Conservation (phyloP, 495 filamentous ascomycete genomes). For the Jackrogersella minutella region DNA sequence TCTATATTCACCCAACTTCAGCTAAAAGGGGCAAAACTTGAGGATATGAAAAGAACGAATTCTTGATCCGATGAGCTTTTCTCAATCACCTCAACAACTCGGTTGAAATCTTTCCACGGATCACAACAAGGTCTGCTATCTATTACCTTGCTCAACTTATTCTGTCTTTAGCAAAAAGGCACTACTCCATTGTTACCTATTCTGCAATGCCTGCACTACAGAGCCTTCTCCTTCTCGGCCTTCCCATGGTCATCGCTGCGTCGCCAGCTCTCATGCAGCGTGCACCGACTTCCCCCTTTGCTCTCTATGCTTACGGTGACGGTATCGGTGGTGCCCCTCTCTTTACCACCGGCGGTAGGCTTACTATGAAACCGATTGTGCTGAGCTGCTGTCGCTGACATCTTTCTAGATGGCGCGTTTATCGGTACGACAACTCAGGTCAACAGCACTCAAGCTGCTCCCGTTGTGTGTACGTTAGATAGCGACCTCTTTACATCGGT, state of each 20-base stretch:
- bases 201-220: slow-evolving; percentile 15
- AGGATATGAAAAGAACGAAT: slow-evolving; percentile 23
- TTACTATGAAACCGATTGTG: not conserved
- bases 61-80: slow-evolving; percentile 8
- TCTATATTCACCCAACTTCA: not conserved
- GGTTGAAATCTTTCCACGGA: slow-evolving; percentile 1
- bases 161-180: not conserved
- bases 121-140: not conserved
- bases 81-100: slow-evolving; percentile 4
- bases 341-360: slow-evolving; percentile 48
- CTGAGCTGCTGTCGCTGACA: not conserved
- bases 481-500: not conserved
- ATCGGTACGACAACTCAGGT: slow-evolving; percentile 22
- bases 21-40: not conserved
- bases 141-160: not conserved
- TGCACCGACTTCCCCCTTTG: slow-evolving; percentile 29
- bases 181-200: not conserved
- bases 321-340: slow-evolving; percentile 47
- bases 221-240: slow-evolving; percentile 27
- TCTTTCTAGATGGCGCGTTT: slow-evolving; percentile 33
- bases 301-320: slow-evolving; percentile 49
- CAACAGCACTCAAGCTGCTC: slow-evolving; percentile 24
- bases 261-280: slow-evolving; percentile 9
- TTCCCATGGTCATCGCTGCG: slow-evolving; percentile 17
- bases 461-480: slow-evolving; percentile 27